Evolutionary conservation across 768 basidiomycete genomes (phyloP), one percentile per base, ranked within the genome.

Genomic region (Cantharellus anzutake): DNA sequence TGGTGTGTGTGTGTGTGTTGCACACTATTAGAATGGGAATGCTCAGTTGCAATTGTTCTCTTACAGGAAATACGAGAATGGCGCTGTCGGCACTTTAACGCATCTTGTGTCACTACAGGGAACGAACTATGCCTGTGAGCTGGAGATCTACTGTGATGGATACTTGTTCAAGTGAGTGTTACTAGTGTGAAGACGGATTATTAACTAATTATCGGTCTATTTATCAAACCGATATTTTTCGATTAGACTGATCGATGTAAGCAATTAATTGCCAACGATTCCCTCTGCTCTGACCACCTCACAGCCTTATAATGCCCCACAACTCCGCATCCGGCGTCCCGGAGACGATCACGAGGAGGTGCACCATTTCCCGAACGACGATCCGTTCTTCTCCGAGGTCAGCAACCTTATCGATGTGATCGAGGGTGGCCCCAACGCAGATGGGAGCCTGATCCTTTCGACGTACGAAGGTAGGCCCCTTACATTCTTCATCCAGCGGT

Each of bases 131-230:
- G 88, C 88, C 66, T 96, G 91, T 68, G 92, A 94, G 73, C 75
- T 97, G 48, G 92, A 94, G 68, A 82, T 94, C 48, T 89, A 84
- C 71, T 89, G 89, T 50, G 94, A 98, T 69, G 94, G 94, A 4
- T 96, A 90, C 73, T 80, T 74, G 11, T 29, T 89, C 63, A 89
- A 86, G 86, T 86, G 64, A 60, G 76, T 67, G 34, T 37, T 29
- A 29, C 20, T 1, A 60, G 59, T n/a, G 76, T 90, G 50, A 83
- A 86, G 56, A 68, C 7, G 14, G 20, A 57, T 59, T 41, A 58
- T 44, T 44, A 4, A 16, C 42, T 51, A 44, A 38, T 14, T 20
- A 59, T 34, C 42, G n/a, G 63, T 67, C 70, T 62, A 61, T 66
- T 64, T 67, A 40, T 57, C 63, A 53, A 29, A 29, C 20, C n/a